A percentile compares a stretch with the other conserved stretches of the same genome.
These are phyloP conservation scores for Citrullus colocynthis DNA, from an alignment of 306 rosid genomes.

Conservation along the genomic window DNA sequence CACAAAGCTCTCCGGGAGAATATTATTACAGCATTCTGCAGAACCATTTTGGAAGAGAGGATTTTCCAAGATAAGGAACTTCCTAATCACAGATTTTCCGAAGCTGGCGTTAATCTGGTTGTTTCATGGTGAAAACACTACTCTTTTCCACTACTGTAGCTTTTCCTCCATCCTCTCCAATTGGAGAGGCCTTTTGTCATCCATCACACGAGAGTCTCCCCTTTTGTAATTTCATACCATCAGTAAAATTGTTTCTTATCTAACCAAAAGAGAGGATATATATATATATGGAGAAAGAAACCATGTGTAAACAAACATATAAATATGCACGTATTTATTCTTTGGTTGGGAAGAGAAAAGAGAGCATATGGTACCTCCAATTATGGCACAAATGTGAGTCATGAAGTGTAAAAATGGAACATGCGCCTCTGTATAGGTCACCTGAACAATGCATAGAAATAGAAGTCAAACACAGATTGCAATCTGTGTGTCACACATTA, in stretches of 20 bases:
- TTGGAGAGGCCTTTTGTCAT: background rate
- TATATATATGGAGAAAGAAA: background rate
- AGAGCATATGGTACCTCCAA: slow-evolving; percentile 53
- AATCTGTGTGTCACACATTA: background rate
- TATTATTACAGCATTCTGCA: no score
- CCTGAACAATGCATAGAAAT: slow-evolving; percentile 37
- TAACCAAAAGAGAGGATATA: no score
- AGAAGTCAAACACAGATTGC: background rate
- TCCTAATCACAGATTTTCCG: background rate
- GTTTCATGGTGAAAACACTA: background rate
- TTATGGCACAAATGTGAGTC: slow-evolving; percentile 72
- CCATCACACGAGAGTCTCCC: no score
- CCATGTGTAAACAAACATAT: background rate
- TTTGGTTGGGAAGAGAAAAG: background rate
- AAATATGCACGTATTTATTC: background rate
- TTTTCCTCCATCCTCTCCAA: background rate
- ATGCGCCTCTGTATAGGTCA: slow-evolving; percentile 64
- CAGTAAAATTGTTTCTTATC: background rate
- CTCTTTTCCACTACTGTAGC: background rate
- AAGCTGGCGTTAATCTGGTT: background rate
- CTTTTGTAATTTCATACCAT: no score
- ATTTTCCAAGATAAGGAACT: no score
- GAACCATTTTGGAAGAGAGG: no score
- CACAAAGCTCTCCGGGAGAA: no score
- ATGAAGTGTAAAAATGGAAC: slow-evolving; percentile 67